phyloP scores from a whole-genome alignment of 495 filamentous ascomycete genomes.

The Pseudomonodictys pantanalensis region DNA sequence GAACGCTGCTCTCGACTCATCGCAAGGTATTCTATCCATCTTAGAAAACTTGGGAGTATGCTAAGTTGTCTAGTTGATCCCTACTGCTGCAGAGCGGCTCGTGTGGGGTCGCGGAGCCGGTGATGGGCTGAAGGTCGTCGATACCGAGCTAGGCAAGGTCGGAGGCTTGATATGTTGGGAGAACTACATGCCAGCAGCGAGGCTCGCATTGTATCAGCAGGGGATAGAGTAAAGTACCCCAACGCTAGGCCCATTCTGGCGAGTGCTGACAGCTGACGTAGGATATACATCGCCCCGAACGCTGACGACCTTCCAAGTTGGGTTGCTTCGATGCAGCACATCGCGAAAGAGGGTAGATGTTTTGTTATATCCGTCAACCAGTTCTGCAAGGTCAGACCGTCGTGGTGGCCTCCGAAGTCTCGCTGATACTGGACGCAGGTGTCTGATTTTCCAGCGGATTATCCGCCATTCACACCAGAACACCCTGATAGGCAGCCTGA shows the following conservation, averaged over 20 bases:
- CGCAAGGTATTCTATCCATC: conserved; percentile 38
- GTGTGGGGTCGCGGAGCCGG: conserved; percentile 47
- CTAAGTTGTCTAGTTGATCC: conserved; percentile 39
- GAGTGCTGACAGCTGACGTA: too few species aligned
- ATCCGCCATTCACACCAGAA: conserved; percentile 45
- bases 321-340: conserved; percentile 48
- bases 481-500: conserved; percentile 43
- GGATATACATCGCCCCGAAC: conserved; percentile 46
- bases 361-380: conserved; percentile 46
- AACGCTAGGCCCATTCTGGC: background rate
- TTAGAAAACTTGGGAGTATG: background rate
- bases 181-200: conserved; percentile 48
- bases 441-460: conserved; percentile 46
- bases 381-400: conserved; percentile 33
- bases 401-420: background rate
- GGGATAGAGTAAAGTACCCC: conserved; percentile 41
- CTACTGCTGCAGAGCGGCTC: conserved; percentile 44
- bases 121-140: conserved; percentile 43
- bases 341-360: conserved; percentile 47
- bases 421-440: conserved; percentile 22
- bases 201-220: conserved; percentile 46
- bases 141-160: conserved; percentile 45
- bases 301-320: conserved; percentile 45
- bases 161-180: conserved; percentile 50
- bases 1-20: conserved; percentile 41